Conservation (phyloP, 2,329 filamentous ascomycete species). For the Thermothelomyces thermophilus region DNA sequence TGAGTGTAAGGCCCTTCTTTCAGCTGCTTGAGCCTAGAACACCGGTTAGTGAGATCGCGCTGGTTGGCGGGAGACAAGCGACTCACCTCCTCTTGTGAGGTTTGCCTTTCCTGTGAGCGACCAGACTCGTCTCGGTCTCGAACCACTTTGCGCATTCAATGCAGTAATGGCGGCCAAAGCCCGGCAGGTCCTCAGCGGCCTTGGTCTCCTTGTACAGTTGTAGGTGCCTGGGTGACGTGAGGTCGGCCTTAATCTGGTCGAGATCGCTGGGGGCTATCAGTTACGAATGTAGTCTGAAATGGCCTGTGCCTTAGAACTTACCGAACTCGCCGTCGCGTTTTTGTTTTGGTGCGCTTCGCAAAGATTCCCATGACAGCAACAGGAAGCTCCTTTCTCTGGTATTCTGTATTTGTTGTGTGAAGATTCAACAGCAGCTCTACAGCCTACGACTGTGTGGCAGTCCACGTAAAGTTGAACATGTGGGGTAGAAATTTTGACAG, state of each 20-base stretch:
- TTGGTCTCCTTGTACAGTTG: constrained; percentile 72
- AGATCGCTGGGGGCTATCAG: constrained; percentile 58
- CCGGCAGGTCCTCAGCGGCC: constrained; percentile 78
- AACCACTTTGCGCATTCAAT: constrained; percentile 95
- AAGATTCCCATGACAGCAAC: constrained; percentile 56
- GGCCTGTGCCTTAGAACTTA: constrained; percentile 30
- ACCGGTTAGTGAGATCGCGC: not conserved
- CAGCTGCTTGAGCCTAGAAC: constrained; percentile 66
- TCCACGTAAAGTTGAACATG: not conserved
- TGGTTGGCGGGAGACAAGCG: not conserved
- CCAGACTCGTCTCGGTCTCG: constrained; percentile 72
- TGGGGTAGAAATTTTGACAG: constrained; percentile 6
- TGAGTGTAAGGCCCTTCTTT: constrained; percentile 81
- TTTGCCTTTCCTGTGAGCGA: constrained; percentile 75
- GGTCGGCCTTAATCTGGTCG: constrained; percentile 83
- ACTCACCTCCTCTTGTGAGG: constrained; percentile 81
- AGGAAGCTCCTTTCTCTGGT: not conserved
- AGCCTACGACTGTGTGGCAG: not conserved
- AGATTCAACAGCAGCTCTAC: not conserved
- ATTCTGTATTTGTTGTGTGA: not conserved
- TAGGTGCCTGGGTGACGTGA: constrained; percentile 73
- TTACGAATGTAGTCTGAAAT: not conserved
- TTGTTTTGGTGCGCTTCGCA: constrained; percentile 60
- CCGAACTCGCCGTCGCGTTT: constrained; percentile 68
- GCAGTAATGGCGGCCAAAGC: constrained; percentile 80